A percentile compares a stretch with the other conserved stretches of the same genome.
These are phyloP conservation scores for Suillus lakei DNA, from an alignment of 768 basidiomycete genomes.

Conservation along the genomic window DNA sequence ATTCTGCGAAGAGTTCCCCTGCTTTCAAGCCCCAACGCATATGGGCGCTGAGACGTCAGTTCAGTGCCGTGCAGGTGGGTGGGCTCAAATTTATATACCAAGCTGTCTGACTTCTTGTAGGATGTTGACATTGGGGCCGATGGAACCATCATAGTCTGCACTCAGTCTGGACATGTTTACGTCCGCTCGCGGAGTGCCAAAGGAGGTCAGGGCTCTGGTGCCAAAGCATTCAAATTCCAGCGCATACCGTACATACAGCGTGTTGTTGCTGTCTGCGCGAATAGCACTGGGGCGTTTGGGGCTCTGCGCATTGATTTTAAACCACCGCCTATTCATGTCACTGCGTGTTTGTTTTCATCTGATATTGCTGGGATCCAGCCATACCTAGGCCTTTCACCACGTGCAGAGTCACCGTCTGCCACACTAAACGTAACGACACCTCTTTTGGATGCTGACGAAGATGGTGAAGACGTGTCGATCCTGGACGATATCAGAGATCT, in stretches of 20 bases:
- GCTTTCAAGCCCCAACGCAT: slow-evolving; percentile 82
- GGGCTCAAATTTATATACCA: slow-evolving; percentile 4
- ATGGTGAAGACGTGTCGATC: slow-evolving; percentile 43
- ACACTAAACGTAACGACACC: neutral
- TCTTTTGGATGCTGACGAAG: slow-evolving; percentile 34
- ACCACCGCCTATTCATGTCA: slow-evolving; percentile 56
- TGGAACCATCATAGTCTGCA: slow-evolving; percentile 89
- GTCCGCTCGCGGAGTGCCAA: slow-evolving; percentile 66
- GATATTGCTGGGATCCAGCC: slow-evolving; percentile 74
- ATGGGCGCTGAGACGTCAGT: slow-evolving; percentile 88
- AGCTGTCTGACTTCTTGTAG: slow-evolving; percentile 38
- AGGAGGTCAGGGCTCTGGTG: slow-evolving; percentile 24
- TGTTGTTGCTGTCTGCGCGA: slow-evolving; percentile 82
- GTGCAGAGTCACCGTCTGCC: neutral
- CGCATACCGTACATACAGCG: slow-evolving; percentile 84
- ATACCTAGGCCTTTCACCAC: slow-evolving; percentile 40
- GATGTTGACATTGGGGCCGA: slow-evolving; percentile 91
- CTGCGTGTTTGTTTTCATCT: slow-evolving; percentile 60
- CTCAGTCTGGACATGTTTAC: slow-evolving; percentile 93
- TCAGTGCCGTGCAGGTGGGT: slow-evolving; percentile 78
- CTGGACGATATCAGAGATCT: slow-evolving; percentile 40
- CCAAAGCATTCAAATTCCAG: slow-evolving; percentile 75
- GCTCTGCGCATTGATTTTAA: slow-evolving; percentile 78
- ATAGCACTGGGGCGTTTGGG: slow-evolving; percentile 86
- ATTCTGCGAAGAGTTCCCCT: slow-evolving; percentile 16